A percentile compares a stretch with the other conserved stretches of the same genome.
These are phyloP conservation scores for Aspergillus pseudoterreus DNA, from an alignment of 2,329 filamentous ascomycete species.

Conservation along the genomic window DNA sequence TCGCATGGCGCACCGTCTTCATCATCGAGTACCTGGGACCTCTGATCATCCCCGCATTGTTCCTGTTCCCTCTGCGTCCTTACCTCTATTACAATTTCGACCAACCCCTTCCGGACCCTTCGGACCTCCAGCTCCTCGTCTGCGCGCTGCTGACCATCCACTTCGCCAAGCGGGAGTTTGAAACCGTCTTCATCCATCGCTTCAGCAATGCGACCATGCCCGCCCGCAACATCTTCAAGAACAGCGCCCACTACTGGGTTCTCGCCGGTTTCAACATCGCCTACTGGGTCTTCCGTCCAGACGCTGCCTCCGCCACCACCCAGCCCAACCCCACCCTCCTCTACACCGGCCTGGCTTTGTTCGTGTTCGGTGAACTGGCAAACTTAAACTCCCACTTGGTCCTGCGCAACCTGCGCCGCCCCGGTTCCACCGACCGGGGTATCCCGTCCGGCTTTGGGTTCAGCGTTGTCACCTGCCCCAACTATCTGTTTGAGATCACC, in stretches of 20 bases:
- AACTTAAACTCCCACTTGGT: slow-evolving; percentile 80
- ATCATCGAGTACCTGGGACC: slow-evolving; percentile 93
- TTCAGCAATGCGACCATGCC: slow-evolving; percentile 97
- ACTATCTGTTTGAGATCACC: slow-evolving; percentile 90
- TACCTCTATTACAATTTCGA: slow-evolving; percentile 61
- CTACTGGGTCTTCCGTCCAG: slow-evolving; percentile 79
- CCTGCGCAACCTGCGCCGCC: slow-evolving; percentile 70
- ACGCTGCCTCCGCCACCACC: slow-evolving; percentile 59
- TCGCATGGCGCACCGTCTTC: slow-evolving; percentile 91
- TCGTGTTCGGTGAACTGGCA: slow-evolving; percentile 70
- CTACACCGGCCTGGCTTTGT: slow-evolving; percentile 68
- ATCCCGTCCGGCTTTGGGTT: slow-evolving; percentile 87
- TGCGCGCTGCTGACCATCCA: slow-evolving; percentile 73
- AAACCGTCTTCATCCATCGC: slow-evolving; percentile 91
- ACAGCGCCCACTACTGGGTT: slow-evolving; percentile 91
- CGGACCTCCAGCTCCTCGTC: slow-evolving; percentile 66
- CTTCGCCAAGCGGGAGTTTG: slow-evolving; percentile 91
- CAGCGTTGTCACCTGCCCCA: slow-evolving; percentile 84
- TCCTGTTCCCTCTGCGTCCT: slow-evolving; percentile 66
- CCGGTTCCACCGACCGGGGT: slow-evolving; percentile 78
- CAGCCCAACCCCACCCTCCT: slow-evolving; percentile 53
- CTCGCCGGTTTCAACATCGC: slow-evolving; percentile 76
- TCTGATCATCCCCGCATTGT: slow-evolving; percentile 76
- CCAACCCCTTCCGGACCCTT: slow-evolving; percentile 50
- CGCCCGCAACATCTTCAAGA: slow-evolving; percentile 84